A percentile compares a stretch with the other conserved stretches of the same genome.
These are phyloP conservation scores for Angophora floribunda DNA, from an alignment of 345 rosid genomes.

Conservation along the genomic window DNA sequence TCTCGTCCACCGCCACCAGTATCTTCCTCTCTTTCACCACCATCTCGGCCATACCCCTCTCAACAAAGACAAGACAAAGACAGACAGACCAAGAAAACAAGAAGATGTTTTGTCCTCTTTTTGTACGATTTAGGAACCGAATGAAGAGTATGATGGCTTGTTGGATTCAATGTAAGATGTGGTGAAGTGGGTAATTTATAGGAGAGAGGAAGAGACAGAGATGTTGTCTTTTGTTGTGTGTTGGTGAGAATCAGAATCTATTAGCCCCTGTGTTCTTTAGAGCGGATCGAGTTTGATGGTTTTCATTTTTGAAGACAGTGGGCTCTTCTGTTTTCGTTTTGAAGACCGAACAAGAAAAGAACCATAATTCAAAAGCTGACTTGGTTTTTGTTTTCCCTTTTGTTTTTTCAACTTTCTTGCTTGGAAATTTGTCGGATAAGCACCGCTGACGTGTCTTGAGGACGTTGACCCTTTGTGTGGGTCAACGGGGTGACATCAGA, in stretches of 20 bases:
- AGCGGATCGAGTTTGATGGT: neutral
- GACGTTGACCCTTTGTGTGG: neutral
- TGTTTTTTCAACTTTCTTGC: neutral
- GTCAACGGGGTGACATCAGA: neutral
- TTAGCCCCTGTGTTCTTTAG: neutral
- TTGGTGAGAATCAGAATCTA: neutral
- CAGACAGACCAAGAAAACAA: neutral
- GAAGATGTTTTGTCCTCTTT: neutral
- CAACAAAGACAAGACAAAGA: neutral
- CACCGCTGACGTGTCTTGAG: neutral
- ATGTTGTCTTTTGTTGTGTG: neutral
- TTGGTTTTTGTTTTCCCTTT: neutral
- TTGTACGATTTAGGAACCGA: neutral
- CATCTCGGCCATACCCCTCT: neutral
- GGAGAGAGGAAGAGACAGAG: neutral
- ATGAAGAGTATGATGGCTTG: neutral
- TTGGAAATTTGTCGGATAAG: neutral
- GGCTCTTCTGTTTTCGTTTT: neutral
- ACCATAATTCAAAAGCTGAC: neutral
- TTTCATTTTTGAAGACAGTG: neutral
- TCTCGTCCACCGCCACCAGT: constrained; percentile 46
- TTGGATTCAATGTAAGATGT: neutral
- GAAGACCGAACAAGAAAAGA: neutral
- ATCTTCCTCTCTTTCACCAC: constrained; percentile 15
- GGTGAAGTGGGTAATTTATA: neutral